phyloP scores from a whole-genome alignment of 2,329 filamentous ascomycete genomes.

The Knoxdaviesia capensis region DNA sequence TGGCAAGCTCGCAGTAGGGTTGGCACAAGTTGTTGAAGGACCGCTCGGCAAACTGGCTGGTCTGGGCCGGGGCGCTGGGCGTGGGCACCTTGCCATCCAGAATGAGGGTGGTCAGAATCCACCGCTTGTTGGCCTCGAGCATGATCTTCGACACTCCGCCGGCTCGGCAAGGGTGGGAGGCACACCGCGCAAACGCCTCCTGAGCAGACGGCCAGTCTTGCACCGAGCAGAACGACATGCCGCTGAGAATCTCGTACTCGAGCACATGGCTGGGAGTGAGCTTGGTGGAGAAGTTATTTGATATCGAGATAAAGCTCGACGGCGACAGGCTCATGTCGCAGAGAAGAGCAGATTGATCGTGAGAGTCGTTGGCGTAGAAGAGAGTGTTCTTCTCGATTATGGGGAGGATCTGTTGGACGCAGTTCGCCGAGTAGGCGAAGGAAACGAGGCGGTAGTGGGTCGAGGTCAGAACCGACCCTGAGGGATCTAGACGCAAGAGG shows the following conservation, averaged over 20 bases:
- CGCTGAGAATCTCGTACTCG: conserved; percentile 46
- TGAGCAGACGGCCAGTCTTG: conserved; percentile 42
- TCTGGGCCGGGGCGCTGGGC: not conserved
- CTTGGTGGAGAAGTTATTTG: conserved; percentile 34
- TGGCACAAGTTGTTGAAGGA: conserved; percentile 30
- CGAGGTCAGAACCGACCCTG: conserved; percentile 43
- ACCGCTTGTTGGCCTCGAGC: conserved; percentile 83
- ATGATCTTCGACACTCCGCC: conserved; percentile 53
- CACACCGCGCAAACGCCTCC: conserved; percentile 39
- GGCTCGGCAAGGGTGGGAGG: conserved; percentile 46
- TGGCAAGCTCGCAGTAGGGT: conserved; percentile 50
- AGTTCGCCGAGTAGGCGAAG: conserved; percentile 34
- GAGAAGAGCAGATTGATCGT: conserved; percentile 15
- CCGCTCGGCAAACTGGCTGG: conserved; percentile 1
- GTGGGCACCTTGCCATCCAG: conserved; percentile 32
- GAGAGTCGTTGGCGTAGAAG: conserved; percentile 34
- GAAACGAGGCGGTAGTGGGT: conserved; percentile 37
- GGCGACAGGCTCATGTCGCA: conserved; percentile 26
- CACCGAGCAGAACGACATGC: conserved; percentile 41
- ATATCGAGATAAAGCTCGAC: conserved; percentile 35
- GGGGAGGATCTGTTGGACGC: conserved; percentile 31
- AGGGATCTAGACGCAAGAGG: conserved; percentile 46
- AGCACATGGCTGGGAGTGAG: conserved; percentile 34
- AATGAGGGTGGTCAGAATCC: conserved; percentile 60
- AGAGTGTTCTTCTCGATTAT: conserved; percentile 46